Evolutionary conservation across 2,329 filamentous ascomycete species (phyloP), one percentile per base, ranked within the genome.

Genomic region (Phymatotrichopsis omnivora): DNA sequence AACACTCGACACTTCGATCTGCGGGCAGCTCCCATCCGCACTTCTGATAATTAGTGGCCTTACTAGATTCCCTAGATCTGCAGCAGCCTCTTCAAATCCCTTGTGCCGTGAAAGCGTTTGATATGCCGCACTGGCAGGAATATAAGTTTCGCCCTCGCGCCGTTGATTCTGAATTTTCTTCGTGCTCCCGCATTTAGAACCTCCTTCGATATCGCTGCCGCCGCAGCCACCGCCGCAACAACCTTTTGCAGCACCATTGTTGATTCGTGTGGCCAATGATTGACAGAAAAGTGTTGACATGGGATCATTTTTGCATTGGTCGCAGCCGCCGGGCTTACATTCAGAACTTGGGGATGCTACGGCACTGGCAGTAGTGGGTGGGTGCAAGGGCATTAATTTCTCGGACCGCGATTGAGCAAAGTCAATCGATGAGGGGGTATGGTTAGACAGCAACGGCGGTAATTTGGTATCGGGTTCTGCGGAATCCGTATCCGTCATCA

Each of bases 201-300:
- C 32, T 10, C 31, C 27, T 32, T 36, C 42, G 8, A 42, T 33
- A 20, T 56, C 53, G 30, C 44, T 51, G 22, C 54, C 53, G 11
- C 55, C 56, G 11, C 49, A 49, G 11, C 50, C 52, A 19, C 55
- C 53, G 7, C 56, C 55, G 30, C 56, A 58, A 41, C 56, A 58
- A 12, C 51, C 53, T 16, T 24, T 47, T 28, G 17, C 24, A 4
- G 32, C 32, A 14, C 12, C 14, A n/a, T 35, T 35, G 14, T 37
- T 23, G n/a, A 51, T 37, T 11, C 45, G 49, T 7, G 82, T 82
- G 19, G 83, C 82, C 41, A 89, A 74, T 8, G 82, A 80, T 52
- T 84, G 81, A 64, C 84, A 91, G 67, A 91, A 91, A 28, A 87
- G 74, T 1, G 82, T 84, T 3, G 83, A 85, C 60, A 81, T 80